These are phyloP conservation scores for Tulasnella sp. DNA, from an alignment of 768 basidiomycete species.

Conservation along the genomic window DNA sequence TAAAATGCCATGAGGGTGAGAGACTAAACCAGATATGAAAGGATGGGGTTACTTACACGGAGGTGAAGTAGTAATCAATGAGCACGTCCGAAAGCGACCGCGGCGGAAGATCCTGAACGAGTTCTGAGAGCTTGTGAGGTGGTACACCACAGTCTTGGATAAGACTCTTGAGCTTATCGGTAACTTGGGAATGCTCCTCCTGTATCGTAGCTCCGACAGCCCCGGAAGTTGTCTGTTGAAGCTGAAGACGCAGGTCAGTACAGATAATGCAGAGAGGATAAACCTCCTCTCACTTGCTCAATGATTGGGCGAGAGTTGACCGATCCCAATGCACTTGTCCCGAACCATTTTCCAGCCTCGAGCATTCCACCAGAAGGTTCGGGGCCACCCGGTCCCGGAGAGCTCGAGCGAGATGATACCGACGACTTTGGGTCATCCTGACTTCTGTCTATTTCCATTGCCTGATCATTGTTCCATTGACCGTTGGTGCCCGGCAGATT, in stretches of 20 bases:
- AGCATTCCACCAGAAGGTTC: constrained; percentile 72
- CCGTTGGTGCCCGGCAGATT: not conserved
- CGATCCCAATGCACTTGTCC: constrained; percentile 77
- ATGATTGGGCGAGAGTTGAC: constrained; percentile 74
- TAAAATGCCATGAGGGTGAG: constrained; percentile 37
- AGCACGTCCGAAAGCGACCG: constrained; percentile 69
- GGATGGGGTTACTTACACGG: constrained; percentile 52
- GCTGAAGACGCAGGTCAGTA: constrained; percentile 17
- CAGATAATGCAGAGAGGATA: not conserved
- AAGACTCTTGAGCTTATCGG: constrained; percentile 77
- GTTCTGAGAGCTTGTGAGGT: constrained; percentile 84
- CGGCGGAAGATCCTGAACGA: constrained; percentile 83
- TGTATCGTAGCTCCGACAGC: constrained; percentile 26
- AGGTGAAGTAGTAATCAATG: constrained; percentile 74
- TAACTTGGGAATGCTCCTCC: constrained; percentile 47
- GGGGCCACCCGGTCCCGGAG: constrained; percentile 71
- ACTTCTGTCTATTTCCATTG: constrained; percentile 27
- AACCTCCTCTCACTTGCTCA: constrained; percentile 56
- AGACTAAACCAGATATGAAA: constrained; percentile 28
- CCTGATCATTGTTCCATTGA: not conserved
- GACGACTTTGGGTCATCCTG: constrained; percentile 44
- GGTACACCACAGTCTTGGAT: constrained; percentile 91
- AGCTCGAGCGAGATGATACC: constrained; percentile 62
- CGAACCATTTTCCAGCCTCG: constrained; percentile 83
- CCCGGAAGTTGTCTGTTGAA: not conserved